Base-by-base conservation (phyloP, 1,284 basidiomycete genomes). In the Schizophyllum commune region DNA sequence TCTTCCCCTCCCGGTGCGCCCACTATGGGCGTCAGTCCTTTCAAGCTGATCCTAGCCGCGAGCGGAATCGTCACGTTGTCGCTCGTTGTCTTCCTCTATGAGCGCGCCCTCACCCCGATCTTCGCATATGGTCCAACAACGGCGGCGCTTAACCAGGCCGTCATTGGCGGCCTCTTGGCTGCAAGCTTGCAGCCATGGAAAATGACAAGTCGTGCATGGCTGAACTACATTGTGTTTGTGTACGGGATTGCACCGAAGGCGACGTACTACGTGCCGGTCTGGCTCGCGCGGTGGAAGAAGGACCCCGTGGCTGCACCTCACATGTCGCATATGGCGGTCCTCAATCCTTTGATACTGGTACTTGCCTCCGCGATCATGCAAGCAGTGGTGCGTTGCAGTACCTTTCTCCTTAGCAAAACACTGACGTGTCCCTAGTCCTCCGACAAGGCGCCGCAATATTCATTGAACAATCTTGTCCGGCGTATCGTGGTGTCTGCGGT, bases 181-280 rank as follows among this genome's bases (percentile, higher is more conserved):
- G 72, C 76, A 22, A 27, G 19, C 11, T 55, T 27, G 19, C 53
- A 55, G 13, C 53, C 53, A 5, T 55, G 53, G 53, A 20, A 27
- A 13, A 20, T 55, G 20, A 11, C 27, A n/a, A 20, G 13, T 15
- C 20, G 20, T 1, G 68, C 70, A 17, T 32, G 74, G 27, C 69
- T 73, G 56, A 66, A 83, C 11, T 71, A 73, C 53, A 73, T 80
- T 13, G 82, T 79, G 19, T 60, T 77, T 1, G 68, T 82, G 32
- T 70, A 88, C n/a, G 76, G 79, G 61, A 68, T 77, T 34, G 77
- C 86, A 52, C 86, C 90, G 0, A 77, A 82, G 64, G 77, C 83
- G 13, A 81, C 83, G 9, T 88, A 89, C 66, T 88, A 83, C 80
- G 72, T 81, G 22, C 79, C 84, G 22, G 79, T 81, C 20, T 80